Conservation (phyloP, 225 moss, liverwort and hornwort species). For the Straminergon stramineum region DNA sequence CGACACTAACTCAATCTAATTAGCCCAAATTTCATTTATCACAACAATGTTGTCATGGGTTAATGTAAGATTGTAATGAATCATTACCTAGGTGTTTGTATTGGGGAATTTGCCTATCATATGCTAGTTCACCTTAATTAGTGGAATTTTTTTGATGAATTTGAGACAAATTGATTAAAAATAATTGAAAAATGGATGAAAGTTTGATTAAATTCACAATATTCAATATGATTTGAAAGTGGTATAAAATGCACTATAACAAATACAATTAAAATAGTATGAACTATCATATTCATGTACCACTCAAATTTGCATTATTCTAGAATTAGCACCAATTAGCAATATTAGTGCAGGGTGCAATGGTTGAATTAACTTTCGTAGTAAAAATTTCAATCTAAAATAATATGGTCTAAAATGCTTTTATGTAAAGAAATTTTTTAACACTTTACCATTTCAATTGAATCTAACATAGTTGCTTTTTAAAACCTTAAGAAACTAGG, state of each 20-base stretch:
- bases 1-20: no score
- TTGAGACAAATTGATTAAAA: not conserved
- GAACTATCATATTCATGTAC: not conserved
- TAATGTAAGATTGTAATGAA: no score
- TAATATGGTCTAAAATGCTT: accelerated
- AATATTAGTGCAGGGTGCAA: not conserved
- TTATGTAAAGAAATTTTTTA: not conserved
- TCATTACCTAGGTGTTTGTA: no score
- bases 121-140: no score
- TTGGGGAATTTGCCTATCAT: no score
- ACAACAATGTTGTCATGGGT: no score
- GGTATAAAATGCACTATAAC: not conserved
- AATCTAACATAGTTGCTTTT: not conserved
- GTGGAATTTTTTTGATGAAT: not conserved
- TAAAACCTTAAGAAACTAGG: not conserved
- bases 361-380: not conserved
- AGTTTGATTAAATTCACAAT: not conserved
- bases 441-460: not conserved
- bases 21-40: no score
- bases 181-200: no score
- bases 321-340: not conserved
- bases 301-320: not conserved
- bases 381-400: not conserved
- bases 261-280: not conserved
- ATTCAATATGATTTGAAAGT: not conserved